Percentiles rank a stretch among this genome's conserved stretches.
Evolutionary conservation across 768 basidiomycete species (phyloP).

Genomic region (Suillus lakei): DNA sequence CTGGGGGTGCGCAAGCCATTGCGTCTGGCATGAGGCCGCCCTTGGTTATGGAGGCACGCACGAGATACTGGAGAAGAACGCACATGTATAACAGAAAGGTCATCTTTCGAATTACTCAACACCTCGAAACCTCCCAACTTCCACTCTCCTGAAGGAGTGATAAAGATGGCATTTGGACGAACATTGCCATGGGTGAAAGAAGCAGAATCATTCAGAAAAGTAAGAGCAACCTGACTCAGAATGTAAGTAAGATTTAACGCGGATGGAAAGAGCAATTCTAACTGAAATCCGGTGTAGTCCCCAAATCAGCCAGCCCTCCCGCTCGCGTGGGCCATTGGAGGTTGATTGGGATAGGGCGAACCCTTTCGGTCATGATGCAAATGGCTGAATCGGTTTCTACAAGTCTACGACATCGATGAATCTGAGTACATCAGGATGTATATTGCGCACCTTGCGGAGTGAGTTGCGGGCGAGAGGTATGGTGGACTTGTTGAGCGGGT

Average conservation of each 20-base stretch:
- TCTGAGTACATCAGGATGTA: constrained; percentile 93
- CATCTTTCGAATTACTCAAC: constrained; percentile 82
- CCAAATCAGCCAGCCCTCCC: constrained; percentile 92
- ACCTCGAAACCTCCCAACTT: constrained; percentile 94
- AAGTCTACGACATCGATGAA: constrained; percentile 94
- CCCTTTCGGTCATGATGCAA: constrained; percentile 94
- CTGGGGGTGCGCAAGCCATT: constrained; percentile 70
- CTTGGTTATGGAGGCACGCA: constrained; percentile 31
- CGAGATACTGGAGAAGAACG: constrained; percentile 29
- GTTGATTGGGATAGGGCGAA: constrained; percentile 73
- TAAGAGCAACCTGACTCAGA: too few species aligned
- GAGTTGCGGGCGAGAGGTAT: too few species aligned
- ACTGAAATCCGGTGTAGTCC: constrained; percentile 91
- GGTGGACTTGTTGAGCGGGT: too few species aligned
- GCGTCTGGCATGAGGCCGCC: constrained; percentile 68
- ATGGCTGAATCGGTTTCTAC: constrained; percentile 84
- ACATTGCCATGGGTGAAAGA: too few species aligned
- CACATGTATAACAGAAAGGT: constrained; percentile 80
- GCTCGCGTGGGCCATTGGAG: constrained; percentile 62
- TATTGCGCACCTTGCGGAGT: constrained; percentile 85
- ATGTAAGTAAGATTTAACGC: background rate
- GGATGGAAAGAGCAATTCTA: constrained; percentile 33
- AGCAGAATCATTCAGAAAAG: too few species aligned
- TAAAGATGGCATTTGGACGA: constrained; percentile 79
- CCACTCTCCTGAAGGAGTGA: constrained; percentile 96